Evolutionary conservation across 805 yeast species (phyloP).

Genomic region (Saccharomycopsis javanensis): DNA sequence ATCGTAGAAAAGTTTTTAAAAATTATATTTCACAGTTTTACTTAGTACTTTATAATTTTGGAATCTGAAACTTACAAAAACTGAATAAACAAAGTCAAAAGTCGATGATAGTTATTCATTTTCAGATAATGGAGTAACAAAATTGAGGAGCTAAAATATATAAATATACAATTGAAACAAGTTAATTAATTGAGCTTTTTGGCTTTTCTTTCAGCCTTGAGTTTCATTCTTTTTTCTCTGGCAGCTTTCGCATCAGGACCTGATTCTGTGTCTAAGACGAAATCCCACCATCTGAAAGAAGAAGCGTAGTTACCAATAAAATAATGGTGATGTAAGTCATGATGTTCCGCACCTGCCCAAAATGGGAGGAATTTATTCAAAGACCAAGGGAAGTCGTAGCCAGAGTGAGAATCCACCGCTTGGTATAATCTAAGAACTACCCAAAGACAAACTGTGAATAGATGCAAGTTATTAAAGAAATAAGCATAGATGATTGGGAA

Average conservation of each 20-base stretch:
- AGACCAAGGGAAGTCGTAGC: slow-evolving; percentile 97
- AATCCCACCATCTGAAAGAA: slow-evolving; percentile 95
- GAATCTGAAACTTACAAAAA: too few relatives aligned
- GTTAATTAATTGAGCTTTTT: slow-evolving; percentile 18
- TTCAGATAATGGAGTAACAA: too few relatives aligned
- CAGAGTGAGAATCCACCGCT: slow-evolving; percentile 97
- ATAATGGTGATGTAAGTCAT: slow-evolving; percentile 93
- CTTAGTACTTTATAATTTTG: too few relatives aligned
- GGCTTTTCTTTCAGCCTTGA: slow-evolving; percentile 40
- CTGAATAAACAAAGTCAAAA: too few relatives aligned
- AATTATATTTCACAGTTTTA: too few relatives aligned
- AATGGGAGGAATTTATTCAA: slow-evolving; percentile 84
- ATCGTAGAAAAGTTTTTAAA: too few relatives aligned
- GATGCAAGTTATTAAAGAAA: slow-evolving; percentile 66
- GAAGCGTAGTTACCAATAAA: slow-evolving; percentile 94
- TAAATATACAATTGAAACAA: background rate
- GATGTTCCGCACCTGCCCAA: slow-evolving; percentile 99
- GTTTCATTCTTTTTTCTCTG: slow-evolving; percentile 58
- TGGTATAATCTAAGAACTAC: slow-evolving; percentile 81
- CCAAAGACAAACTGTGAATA: slow-evolving; percentile 87
- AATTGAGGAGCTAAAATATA: background rate
- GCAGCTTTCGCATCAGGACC: slow-evolving; percentile 70
- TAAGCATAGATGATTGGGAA: slow-evolving; percentile 80
- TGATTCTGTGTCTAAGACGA: slow-evolving; percentile 76
- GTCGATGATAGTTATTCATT: too few relatives aligned